phyloP scores from a whole-genome alignment of 441 rosid genomes.

The Adansonia madagascariensis region DNA sequence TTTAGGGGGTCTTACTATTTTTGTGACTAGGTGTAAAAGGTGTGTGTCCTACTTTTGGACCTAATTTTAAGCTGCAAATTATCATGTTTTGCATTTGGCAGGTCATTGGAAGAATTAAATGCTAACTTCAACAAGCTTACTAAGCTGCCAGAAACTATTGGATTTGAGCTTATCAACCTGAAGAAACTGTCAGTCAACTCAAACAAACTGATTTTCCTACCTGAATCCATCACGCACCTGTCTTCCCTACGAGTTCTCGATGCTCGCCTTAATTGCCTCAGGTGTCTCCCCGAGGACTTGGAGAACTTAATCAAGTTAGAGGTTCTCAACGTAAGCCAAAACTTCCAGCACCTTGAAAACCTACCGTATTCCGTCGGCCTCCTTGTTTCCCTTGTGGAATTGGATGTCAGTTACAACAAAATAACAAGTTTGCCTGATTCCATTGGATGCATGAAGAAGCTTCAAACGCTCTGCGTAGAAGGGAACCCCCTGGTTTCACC shows the following conservation, averaged over 20 bases:
- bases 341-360: constrained; percentile 65
- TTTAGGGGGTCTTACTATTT: background rate
- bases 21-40: background rate
- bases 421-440: constrained; percentile 67
- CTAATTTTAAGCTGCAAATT: background rate
- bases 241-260: constrained; percentile 62
- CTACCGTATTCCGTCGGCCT: constrained; percentile 78
- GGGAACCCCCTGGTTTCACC: constrained; percentile 86
- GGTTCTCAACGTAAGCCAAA: constrained; percentile 78
- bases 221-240: constrained; percentile 65
- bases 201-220: constrained; percentile 69
- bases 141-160: constrained; percentile 67
- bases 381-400: constrained; percentile 68
- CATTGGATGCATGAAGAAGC: constrained; percentile 75
- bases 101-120: constrained; percentile 58
- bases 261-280: constrained; percentile 78
- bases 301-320: constrained; percentile 74
- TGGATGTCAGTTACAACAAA: constrained; percentile 80
- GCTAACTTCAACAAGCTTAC: constrained; percentile 86
- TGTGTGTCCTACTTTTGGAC: too few species aligned
- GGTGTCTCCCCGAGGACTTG: constrained; percentile 68
- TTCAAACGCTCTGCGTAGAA: constrained; percentile 64
- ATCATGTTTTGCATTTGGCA: background rate
- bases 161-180: constrained; percentile 63
- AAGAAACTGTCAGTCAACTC: constrained; percentile 73